A percentile compares a stretch with the other conserved stretches of the same genome.
These are phyloP conservation scores for Amorphotheca resinae DNA, from an alignment of 495 filamentous ascomycete genomes.

Conservation along the genomic window DNA sequence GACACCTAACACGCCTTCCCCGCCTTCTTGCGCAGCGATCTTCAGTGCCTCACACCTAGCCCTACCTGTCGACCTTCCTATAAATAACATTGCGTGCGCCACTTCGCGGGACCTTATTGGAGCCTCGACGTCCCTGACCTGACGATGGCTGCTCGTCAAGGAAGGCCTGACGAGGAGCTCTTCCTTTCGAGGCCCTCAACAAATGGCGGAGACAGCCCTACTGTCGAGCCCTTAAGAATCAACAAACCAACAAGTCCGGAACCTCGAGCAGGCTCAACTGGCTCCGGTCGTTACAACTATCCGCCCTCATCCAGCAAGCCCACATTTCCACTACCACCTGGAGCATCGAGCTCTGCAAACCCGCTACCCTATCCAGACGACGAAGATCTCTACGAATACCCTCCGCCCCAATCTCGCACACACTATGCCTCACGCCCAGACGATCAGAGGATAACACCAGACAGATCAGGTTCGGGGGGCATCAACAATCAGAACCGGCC, in stretches of 20 bases:
- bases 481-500: slow-evolving; percentile 6
- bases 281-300: slow-evolving; percentile 35
- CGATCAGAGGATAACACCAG: slow-evolving; percentile 22
- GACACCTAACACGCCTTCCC: slow-evolving; percentile 4
- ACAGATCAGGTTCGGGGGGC: slow-evolving; percentile 18
- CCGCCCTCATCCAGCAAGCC: slow-evolving; percentile 28
- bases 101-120: slow-evolving; percentile 16
- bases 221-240: slow-evolving; percentile 76
- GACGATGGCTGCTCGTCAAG: slow-evolving; percentile 21
- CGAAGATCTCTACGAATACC: slow-evolving; percentile 29
- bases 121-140: slow-evolving; percentile 7
- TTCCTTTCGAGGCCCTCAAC: slow-evolving; percentile 50
- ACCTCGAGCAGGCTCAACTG: slow-evolving; percentile 29
- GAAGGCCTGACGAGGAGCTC: slow-evolving; percentile 60
- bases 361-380: slow-evolving; percentile 67
- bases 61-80: slow-evolving; percentile 17
- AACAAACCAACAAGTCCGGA: slow-evolving; percentile 52
- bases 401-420: slow-evolving; percentile 27
- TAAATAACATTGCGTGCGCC: slow-evolving; percentile 20
- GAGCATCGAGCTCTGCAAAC: slow-evolving; percentile 48
- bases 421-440: slow-evolving; percentile 36
- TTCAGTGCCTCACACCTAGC: slow-evolving; percentile 13
- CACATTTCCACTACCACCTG: slow-evolving; percentile 46
- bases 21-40: slow-evolving; percentile 13
- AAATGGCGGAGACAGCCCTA: slow-evolving; percentile 51